Percentiles rank a stretch among this genome's conserved stretches.
Conservation (phyloP, 1,139 yeast species). For the Debaryomycetaceae sp. region DNA sequence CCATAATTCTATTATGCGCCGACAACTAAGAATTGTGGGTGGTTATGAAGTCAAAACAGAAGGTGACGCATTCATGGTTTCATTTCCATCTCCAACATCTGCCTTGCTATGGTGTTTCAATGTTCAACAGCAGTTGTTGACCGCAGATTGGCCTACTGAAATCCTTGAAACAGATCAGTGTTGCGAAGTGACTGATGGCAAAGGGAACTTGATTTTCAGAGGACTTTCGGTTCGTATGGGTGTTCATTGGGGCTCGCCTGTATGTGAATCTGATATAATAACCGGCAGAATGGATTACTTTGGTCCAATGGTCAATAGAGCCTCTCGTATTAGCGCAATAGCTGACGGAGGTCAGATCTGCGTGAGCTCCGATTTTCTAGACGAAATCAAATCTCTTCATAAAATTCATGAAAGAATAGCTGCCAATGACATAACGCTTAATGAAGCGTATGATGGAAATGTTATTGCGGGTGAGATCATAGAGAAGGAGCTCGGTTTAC, state of each 20-base stretch:
- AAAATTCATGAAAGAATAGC: constrained; percentile 48
- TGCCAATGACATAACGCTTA: constrained; percentile 34
- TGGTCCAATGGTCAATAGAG: constrained; percentile 97
- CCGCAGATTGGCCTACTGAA: constrained; percentile 95
- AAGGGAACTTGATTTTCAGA: constrained; percentile 63
- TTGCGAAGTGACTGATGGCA: constrained; percentile 69
- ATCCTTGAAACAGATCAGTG: constrained; percentile 85
- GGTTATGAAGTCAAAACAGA: constrained; percentile 98
- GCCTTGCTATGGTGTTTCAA: constrained; percentile 94
- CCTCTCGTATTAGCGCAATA: constrained; percentile 88
- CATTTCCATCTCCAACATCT: constrained; percentile 88
- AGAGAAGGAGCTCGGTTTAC: constrained; percentile 62
- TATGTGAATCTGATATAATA: constrained; percentile 90
- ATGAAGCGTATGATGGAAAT: constrained; percentile 62
- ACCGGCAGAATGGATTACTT: constrained; percentile 97
- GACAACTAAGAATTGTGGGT: constrained; percentile 87
- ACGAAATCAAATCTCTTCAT: constrained; percentile 62
- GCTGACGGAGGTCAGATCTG: constrained; percentile 99
- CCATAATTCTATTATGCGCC: constrained; percentile 91
- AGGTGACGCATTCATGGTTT: constrained; percentile 99
- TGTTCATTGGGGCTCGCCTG: constrained; percentile 96
- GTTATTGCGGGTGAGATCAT: constrained; percentile 59
- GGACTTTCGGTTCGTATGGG: constrained; percentile 98
- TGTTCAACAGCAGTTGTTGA: constrained; percentile 77
- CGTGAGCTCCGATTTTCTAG: constrained; percentile 74